These are phyloP conservation scores for Pythium plurisporium DNA, from an alignment of 352 stramenopile genomes.

Conservation along the genomic window DNA sequence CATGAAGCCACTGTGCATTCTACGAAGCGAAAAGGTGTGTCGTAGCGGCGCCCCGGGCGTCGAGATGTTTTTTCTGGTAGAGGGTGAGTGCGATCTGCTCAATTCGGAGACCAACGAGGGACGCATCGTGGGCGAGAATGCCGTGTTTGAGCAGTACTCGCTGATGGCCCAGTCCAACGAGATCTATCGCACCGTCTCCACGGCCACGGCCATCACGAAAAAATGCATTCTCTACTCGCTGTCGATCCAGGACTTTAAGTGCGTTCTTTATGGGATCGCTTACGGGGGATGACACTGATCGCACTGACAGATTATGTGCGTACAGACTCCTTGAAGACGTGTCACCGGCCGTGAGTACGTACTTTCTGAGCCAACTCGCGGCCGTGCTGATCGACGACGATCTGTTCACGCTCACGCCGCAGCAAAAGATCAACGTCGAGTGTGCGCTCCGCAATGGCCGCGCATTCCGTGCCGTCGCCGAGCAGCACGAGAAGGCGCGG, in stretches of 20 bases:
- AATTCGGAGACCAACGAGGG: constrained; percentile 58
- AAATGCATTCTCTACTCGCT: constrained; percentile 82
- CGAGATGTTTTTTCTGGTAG: constrained; percentile 84
- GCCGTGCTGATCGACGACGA: constrained; percentile 71
- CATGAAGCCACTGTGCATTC: constrained; percentile 70
- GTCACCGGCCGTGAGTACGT: constrained; percentile 70
- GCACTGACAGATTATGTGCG: neutral
- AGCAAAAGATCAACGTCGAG: constrained; percentile 56
- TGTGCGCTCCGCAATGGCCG: constrained; percentile 46
- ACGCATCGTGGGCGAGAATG: constrained; percentile 60
- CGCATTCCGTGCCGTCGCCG: constrained; percentile 52
- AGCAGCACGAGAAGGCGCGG: constrained; percentile 48
- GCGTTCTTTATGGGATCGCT: constrained; percentile 17
- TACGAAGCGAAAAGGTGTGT: constrained; percentile 69
- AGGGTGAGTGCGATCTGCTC: constrained; percentile 76
- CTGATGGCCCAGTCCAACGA: constrained; percentile 65
- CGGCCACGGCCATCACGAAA: constrained; percentile 53
- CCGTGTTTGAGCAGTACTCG: constrained; percentile 82
- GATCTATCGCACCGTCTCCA: constrained; percentile 74
- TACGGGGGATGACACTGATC: neutral
- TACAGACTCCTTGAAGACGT: constrained; percentile 53
- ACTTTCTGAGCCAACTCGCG: constrained; percentile 74
- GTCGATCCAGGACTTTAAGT: constrained; percentile 75
- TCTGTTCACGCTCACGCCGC: constrained; percentile 42
- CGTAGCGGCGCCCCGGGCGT: constrained; percentile 58